phyloP scores from a whole-genome alignment of 768 basidiomycete species.

The Rhizopogon vulgaris region DNA sequence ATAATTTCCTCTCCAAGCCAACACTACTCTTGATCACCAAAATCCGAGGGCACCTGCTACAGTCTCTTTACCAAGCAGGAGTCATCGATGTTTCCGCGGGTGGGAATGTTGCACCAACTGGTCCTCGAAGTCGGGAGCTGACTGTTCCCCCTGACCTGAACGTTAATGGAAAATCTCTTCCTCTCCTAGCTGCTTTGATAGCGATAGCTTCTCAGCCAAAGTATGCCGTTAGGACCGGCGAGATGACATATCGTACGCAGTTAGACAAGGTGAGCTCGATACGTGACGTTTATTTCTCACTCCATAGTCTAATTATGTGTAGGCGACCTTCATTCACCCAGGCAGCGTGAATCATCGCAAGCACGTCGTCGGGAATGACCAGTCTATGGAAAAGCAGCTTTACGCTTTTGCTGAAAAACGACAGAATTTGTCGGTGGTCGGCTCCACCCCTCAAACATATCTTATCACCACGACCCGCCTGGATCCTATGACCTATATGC shows the following conservation, averaged over 20 bases:
- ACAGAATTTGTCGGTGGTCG: slow-evolving; percentile 54
- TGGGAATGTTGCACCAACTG: slow-evolving; percentile 31
- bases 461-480: slow-evolving; percentile 78
- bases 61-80: slow-evolving; percentile 72
- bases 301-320: slow-evolving; percentile 7
- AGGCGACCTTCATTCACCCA: slow-evolving; percentile 78
- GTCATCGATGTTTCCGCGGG: slow-evolving; percentile 80
- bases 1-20: slow-evolving; percentile 88
- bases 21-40: slow-evolving; percentile 76
- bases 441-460: slow-evolving; percentile 52
- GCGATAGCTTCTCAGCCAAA: slow-evolving; percentile 85
- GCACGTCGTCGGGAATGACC: slow-evolving; percentile 25
- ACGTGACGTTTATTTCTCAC: background rate
- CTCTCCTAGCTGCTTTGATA: slow-evolving; percentile 78
- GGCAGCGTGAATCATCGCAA: slow-evolving; percentile 81
- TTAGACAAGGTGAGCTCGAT: slow-evolving; percentile 67
- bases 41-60: slow-evolving; percentile 72
- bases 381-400: slow-evolving; percentile 55
- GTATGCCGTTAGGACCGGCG: slow-evolving; percentile 74
- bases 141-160: slow-evolving; percentile 65
- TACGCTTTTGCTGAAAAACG: slow-evolving; percentile 83
- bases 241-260: slow-evolving; percentile 63
- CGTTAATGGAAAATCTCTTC: slow-evolving; percentile 62
- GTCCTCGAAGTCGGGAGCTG: slow-evolving; percentile 27
- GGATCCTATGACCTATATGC: slow-evolving; percentile 83